Evolutionary conservation across 192 early-diverging fungal species (phyloP).

Genomic region (Haplosporangium gracile): DNA sequence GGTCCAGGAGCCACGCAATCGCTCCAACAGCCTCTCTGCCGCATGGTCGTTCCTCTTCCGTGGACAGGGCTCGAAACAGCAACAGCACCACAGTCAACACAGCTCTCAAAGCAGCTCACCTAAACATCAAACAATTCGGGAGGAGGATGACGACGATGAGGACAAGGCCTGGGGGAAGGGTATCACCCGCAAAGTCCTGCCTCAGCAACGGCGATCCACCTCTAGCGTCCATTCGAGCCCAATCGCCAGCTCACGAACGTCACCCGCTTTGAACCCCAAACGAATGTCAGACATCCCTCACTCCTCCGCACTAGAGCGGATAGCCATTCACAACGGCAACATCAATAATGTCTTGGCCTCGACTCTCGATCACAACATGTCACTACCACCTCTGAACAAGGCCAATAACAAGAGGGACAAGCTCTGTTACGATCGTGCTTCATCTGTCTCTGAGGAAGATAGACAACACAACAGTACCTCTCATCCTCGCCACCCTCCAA

Average conservation of each 20-base stretch:
- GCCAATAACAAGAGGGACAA: conserved; percentile 3
- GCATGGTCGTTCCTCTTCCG: conserved; percentile 53
- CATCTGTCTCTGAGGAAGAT: neutral
- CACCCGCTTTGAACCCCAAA: conserved; percentile 22
- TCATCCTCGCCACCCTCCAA: neutral
- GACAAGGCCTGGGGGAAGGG: conserved; percentile 45
- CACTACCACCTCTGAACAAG: conserved; percentile 14
- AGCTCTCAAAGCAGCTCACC: conserved; percentile 9
- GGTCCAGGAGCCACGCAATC: conserved; percentile 40
- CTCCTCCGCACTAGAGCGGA: conserved; percentile 37
- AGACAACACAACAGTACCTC: neutral
- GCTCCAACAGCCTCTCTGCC: conserved; percentile 51
- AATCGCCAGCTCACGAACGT: conserved; percentile 36
- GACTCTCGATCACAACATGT: conserved; percentile 35
- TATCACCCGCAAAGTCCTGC: conserved; percentile 48
- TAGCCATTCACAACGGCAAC: conserved; percentile 51
- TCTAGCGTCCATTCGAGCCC: conserved; percentile 45
- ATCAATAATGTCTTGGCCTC: conserved; percentile 43
- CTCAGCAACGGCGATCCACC: conserved; percentile 47
- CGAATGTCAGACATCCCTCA: neutral
- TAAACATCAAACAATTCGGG: conserved; percentile 39
- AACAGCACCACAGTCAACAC: conserved; percentile 5
- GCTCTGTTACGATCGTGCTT: neutral
- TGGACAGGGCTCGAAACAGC: conserved; percentile 22
- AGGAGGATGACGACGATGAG: conserved; percentile 49